Base-by-base conservation (phyloP, 2,329 filamentous ascomycete genomes). In the Fusarium pseudoanthophilum region DNA sequence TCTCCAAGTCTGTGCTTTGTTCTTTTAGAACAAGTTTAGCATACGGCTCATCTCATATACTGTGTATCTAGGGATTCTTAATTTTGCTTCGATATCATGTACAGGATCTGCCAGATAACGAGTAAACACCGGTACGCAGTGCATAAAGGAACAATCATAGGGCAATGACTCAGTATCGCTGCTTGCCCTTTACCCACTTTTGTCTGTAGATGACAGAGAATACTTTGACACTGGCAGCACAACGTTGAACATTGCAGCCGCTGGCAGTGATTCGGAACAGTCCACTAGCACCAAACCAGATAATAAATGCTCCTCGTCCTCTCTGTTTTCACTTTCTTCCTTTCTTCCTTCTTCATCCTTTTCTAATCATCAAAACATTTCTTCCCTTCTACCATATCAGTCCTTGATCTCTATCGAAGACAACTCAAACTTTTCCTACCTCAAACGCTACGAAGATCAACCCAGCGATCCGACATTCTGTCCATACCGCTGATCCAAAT, bases 401-500 rank as follows among this genome's bases (percentile, higher is more conserved):
- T 28, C 5, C 14, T 46, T 28, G 43, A 28, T 21, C 45, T 15
- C 24, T 15, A 15, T 3, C 9, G 4, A 14, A 28, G 5, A 28
- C 18, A 21, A 15, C 26, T 28, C 9, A 21, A 3, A 18, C 7
- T 28, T 46, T 46, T 2, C 9, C 8, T 28, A 15, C 26, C 24
- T 15, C 18, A 46, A 28, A 28, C 11, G 1, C 18, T 46, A 7
- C 18, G 11, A 26, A 0, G 0, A 20, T 10, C 24, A 46, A 28
- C 24, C 43, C 4, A 28, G 18, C 18, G 18, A 26, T 8, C 3
- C 20, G 18, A 7, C 11, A 13, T 15, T 46, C 4, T 11, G 11
- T 28, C 5, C 18, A 26, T 4, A 20, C 5, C 0, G 4, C 11
- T 20, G 11, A 26, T 7, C 11, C 4, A 1, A 7, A 20, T 9